phyloP scores from a whole-genome alignment of 768 basidiomycete genomes.

The Rossbeevera mucosa region DNA sequence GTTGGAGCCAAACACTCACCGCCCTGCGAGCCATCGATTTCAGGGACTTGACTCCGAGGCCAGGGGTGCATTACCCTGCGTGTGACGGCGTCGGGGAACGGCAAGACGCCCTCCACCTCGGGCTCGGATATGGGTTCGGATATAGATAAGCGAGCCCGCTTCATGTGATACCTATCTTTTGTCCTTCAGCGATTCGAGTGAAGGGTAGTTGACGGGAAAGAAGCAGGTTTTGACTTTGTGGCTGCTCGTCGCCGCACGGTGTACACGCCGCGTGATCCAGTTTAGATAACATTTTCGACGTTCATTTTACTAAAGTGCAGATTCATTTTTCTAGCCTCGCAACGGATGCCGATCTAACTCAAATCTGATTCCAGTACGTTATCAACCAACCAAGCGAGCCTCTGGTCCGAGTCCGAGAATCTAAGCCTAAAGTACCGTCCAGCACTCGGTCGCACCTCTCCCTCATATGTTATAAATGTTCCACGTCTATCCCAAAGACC shows the following conservation, averaged over 20 bases:
- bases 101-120: neutral
- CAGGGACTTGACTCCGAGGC: slow-evolving; percentile 35
- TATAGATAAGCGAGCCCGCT: neutral
- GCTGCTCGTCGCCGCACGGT: neutral
- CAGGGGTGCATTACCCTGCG: slow-evolving; percentile 1
- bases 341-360: neutral
- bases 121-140: neutral
- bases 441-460: neutral
- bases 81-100: neutral
- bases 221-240: neutral
- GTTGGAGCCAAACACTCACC: slow-evolving; percentile 31
- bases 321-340: neutral
- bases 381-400: too few relatives aligned
- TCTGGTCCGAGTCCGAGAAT: neutral
- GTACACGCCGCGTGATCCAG: neutral
- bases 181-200: neutral
- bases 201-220: neutral
- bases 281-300: neutral
- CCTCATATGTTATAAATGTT: slow-evolving; percentile 28
- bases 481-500: slow-evolving; percentile 20
- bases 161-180: neutral
- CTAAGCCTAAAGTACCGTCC: neutral
- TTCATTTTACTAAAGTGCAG: slow-evolving; percentile 16
- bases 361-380: neutral
- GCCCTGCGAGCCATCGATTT: slow-evolving; percentile 47